Base-by-base conservation (phyloP, 2,329 filamentous ascomycete genomes). In the Colletotrichum tropicicola region DNA sequence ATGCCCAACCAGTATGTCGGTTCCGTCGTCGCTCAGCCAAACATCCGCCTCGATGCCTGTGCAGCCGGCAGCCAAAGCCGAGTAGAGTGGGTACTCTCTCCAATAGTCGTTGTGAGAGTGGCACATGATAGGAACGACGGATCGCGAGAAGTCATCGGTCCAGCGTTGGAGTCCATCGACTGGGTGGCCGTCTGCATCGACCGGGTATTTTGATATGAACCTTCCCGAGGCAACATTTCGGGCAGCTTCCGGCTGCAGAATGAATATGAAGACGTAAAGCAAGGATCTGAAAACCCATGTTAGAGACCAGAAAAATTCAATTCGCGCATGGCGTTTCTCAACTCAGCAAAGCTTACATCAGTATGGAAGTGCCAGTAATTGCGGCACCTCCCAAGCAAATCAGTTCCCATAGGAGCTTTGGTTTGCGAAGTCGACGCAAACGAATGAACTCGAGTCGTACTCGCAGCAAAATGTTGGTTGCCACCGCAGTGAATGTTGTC, bases 41-140 rank as follows among this genome's bases (percentile, higher is more conserved):
- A 92, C 85, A 71, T 93, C 91, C 3, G 89, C 89, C 75, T 92
- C 90, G 3, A 91, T 81, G 7, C 88, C 85, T 5, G 85, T 85
- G 68, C 87, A 91, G 6, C 88, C 87, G 4, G 84, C 82, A 6
- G 78, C 74, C 1, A 90, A 73, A 21, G 90, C 90, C 9, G 87
- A 87, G 70, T 86, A 89, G 3, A 93, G 79, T 0, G 90, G 89
- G 0, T 85, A 79, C 13, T 80, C 79, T 51, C 88, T 84, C 87
- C 87, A 90, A 74, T 92, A 92, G 74, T 92, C 90, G 70, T 92
- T 91, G 72, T 92, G 89, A 1, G 86, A 89, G 73, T 91, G 89
- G 65, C 87, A 89, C 2, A 79, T 78, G 28, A 88, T 81, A 1
- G 88, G 87, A 2, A 79, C 12, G 4, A 57, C 53, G 2, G 27